Evolutionary conservation across 805 yeast species (phyloP).

Genomic region (Zygosaccharomyces gambellarensis): DNA sequence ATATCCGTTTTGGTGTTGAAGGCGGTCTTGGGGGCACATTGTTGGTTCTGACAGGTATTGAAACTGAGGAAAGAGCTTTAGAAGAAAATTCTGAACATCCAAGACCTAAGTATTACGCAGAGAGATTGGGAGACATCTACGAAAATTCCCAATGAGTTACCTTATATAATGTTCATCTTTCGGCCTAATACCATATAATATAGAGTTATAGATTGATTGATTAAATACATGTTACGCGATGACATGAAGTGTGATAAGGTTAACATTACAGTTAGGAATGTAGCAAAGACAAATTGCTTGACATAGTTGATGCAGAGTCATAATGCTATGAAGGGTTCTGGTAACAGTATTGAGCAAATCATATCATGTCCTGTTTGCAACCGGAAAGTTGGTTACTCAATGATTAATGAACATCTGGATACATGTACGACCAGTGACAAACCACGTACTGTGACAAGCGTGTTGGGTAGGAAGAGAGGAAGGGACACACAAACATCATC

Average conservation of each 20-base stretch:
- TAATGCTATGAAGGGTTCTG: conserved; percentile 7
- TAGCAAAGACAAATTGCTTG: background rate
- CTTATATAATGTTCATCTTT: conserved; percentile 2
- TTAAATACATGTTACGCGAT: background rate
- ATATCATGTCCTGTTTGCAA: conserved; percentile 33
- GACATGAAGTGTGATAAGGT: background rate
- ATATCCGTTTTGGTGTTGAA: conserved; percentile 82
- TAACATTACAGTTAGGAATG: background rate
- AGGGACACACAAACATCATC: background rate
- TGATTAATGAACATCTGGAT: conserved; percentile 32
- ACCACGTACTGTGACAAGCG: conserved; percentile 19
- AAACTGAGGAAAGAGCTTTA: conserved; percentile 59
- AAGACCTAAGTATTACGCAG: conserved; percentile 64
- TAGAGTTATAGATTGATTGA: background rate
- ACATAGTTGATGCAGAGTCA: background rate
- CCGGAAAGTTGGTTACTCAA: conserved; percentile 21
- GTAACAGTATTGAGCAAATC: conserved; percentile 17
- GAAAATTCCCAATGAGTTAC: conserved; percentile 35
- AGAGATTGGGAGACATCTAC: conserved; percentile 70
- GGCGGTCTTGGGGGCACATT: conserved; percentile 80
- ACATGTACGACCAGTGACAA: conserved; percentile 17
- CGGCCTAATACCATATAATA: background rate
- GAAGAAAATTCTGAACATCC: conserved; percentile 33
- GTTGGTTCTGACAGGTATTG: conserved; percentile 88
- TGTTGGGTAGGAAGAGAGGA: conserved; percentile 12